A percentile compares a stretch with the other conserved stretches of the same genome.
Conservation (phyloP, 768 basidiomycete species). For the Tylopilus sp. region DNA sequence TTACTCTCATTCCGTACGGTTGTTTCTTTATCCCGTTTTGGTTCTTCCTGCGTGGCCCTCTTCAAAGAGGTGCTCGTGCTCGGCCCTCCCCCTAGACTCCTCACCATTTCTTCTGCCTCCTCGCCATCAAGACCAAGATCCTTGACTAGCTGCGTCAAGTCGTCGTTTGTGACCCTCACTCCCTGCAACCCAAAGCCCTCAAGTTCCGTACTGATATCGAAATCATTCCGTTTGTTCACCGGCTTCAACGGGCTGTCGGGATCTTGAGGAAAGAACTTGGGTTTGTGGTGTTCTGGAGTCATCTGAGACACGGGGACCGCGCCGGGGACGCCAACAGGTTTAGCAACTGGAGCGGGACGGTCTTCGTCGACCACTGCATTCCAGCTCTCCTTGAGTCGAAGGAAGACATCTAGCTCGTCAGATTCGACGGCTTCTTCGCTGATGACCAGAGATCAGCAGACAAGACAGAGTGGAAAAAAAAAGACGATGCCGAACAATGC, state of each 20-base stretch:
- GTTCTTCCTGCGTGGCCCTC: slow-evolving; percentile 5
- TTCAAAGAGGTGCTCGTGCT: slow-evolving; percentile 12
- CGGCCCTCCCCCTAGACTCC: slow-evolving; percentile 46
- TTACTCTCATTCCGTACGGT: slow-evolving; percentile 2
- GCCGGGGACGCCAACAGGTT: slow-evolving; percentile 79
- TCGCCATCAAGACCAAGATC: slow-evolving; percentile 75
- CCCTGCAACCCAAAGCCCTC: slow-evolving; percentile 72
- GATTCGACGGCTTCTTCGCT: slow-evolving; percentile 87
- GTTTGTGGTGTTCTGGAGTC: slow-evolving; percentile 71
- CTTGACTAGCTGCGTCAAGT: slow-evolving; percentile 63
- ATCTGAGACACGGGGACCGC: slow-evolving; percentile 72
- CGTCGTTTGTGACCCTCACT: slow-evolving; percentile 72
- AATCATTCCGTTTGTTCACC: slow-evolving; percentile 53
- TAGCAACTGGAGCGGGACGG: slow-evolving; percentile 47
- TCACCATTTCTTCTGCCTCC: slow-evolving; percentile 73
- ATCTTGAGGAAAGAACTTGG: slow-evolving; percentile 47
- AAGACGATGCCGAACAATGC: slow-evolving; percentile 59
- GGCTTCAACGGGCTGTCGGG: slow-evolving; percentile 48
- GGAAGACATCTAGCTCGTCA: slow-evolving; percentile 64
- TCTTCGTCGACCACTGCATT: slow-evolving; percentile 57
- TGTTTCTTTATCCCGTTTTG: neutral
- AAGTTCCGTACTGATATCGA: slow-evolving; percentile 68
- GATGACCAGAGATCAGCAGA: slow-evolving; percentile 7
- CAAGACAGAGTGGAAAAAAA: neutral
- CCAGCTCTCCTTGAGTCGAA: slow-evolving; percentile 72